Evolutionary conservation across 768 basidiomycete genomes (phyloP), one percentile per base, ranked within the genome.

Genomic region (Suillus sp.): DNA sequence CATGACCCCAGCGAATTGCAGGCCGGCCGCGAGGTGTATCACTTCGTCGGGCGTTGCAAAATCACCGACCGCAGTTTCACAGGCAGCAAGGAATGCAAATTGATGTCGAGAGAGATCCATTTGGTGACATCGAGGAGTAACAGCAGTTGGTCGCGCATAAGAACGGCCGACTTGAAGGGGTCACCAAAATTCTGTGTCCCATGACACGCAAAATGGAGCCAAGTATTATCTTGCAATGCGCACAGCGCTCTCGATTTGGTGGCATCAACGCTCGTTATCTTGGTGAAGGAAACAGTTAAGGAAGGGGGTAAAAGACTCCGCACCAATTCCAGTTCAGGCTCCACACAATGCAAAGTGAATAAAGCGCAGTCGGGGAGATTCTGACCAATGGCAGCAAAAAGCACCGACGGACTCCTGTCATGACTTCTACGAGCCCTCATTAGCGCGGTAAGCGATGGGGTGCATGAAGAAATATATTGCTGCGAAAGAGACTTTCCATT

Each of bases 321-420:
- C 47, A n/a, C 18, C 25, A 51, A 45, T 3, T 45, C 45, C 3
- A 45, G n/a, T 4, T 45, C 45, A 45, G 45, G 22, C n/a, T 45
- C 45, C 10, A 45, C 45, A 11, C 10, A 2, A 1, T 45, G 10
- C n/a, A 45, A 45, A 13, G 45, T 16, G 11, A 10, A 27, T 27
- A 25, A 25, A 48, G 18, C 10, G 4, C 62, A 14, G 34, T 3
- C 55, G 16, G 62, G 62, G 9, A 1, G 2, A 34, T 40, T 42
- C 27, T 64, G 63, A 16, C 59, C 63, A 16, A 64, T 60, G 38
- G 59, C 63, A 43, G 50, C 48, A 9, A 64, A 64, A 2, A 27
- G 4, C 8, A 40, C 13, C 0, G 56, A 25, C 8, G 1, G n/a
- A 2, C 6, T 59, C 1, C 3, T 50, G 18, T 32, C 30, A 22